Conservation (phyloP, 352 stramenopile species). For the Pythium inflatum region DNA sequence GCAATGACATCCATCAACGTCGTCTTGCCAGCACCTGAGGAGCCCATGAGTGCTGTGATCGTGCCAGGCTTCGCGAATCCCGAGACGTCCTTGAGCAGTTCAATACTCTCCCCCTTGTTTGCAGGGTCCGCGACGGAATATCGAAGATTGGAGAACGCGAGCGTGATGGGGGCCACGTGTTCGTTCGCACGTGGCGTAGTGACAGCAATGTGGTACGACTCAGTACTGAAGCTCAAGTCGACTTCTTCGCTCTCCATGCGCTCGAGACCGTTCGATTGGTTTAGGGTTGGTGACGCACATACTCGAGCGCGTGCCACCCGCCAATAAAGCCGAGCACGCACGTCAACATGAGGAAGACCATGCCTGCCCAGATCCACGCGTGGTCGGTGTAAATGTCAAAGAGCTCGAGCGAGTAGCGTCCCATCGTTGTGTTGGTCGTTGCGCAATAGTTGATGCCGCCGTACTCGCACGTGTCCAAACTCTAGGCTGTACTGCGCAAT, state of each 20-base stretch:
- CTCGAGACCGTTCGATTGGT: too few relatives aligned
- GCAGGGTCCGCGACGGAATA: conserved; percentile 55
- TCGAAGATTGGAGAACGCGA: conserved; percentile 62
- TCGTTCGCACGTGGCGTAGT: too few relatives aligned
- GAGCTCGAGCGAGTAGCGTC: conserved; percentile 49
- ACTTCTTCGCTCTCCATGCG: too few relatives aligned
- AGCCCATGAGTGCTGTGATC: conserved; percentile 78
- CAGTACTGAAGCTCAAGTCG: too few relatives aligned
- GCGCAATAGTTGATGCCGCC: conserved; percentile 49
- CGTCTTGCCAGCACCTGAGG: conserved; percentile 88
- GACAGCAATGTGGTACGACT: too few relatives aligned
- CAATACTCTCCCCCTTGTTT: conserved; percentile 30
- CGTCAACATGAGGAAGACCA: conserved; percentile 47
- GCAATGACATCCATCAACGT: conserved; percentile 96
- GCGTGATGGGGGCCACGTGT: conserved; percentile 40
- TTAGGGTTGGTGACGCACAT: too few relatives aligned
- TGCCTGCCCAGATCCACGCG: conserved; percentile 46
- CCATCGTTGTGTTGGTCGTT: conserved; percentile 39
- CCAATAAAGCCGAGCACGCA: too few relatives aligned
- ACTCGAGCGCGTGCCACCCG: too few relatives aligned
- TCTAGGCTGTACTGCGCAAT: conserved; percentile 52
- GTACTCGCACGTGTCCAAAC: conserved; percentile 47
- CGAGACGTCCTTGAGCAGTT: conserved; percentile 64
- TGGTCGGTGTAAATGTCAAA: conserved; percentile 53
- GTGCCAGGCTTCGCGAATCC: conserved; percentile 57